Evolutionary conservation across 2,329 filamentous ascomycete species (phyloP), one percentile per base, ranked within the genome.

Genomic region (Aureobasidium sp.): DNA sequence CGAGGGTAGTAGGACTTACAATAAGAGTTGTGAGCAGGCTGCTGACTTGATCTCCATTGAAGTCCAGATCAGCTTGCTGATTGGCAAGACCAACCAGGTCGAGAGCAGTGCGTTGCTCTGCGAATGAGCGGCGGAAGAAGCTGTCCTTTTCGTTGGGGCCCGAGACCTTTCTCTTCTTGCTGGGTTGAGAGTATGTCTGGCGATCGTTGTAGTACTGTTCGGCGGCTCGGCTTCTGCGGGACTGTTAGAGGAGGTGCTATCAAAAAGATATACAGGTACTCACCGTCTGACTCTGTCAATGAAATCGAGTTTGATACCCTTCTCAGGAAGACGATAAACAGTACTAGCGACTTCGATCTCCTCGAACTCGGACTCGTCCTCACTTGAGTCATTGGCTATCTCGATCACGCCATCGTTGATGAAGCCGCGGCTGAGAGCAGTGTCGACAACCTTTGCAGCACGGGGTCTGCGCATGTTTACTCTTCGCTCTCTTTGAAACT

Each of bases 41-140:
- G 60, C 78, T 72, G 44, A 79, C 70, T 54, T 77, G 77, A 62
- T 79, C 72, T 49, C 71, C 68, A 62, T 70, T 75, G 54, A 85
- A 70, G 36, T 78, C 76, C 53, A 82, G 76, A 29, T 80, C 77
- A 59, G 74, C 73, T 64, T 79, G 76, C 65, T 79, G 78, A 61
- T 77, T 78, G 51, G 79, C 76, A 41, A 90, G 76, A 64, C 82
- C 80, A 48, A 81, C 78, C 36, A 91, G 77, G 63, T 84, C 85
- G 63, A 90, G 78, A 5, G 85, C 86, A 47, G 85, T 81, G 69
- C 89, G 86, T 69, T 87, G 81, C 71, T 89, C 83, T 58, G 81
- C 78, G 25, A 89, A 73, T n/a, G 74, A 77, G 53, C 75, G 77
- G 59, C 75, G 72, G 65, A 69, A 76, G 67, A 78, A 75, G 64